Percentiles rank a stretch among this genome's conserved stretches.
Evolutionary conservation across 495 filamentous ascomycete species (phyloP).

Genomic region (Podospora conica): DNA sequence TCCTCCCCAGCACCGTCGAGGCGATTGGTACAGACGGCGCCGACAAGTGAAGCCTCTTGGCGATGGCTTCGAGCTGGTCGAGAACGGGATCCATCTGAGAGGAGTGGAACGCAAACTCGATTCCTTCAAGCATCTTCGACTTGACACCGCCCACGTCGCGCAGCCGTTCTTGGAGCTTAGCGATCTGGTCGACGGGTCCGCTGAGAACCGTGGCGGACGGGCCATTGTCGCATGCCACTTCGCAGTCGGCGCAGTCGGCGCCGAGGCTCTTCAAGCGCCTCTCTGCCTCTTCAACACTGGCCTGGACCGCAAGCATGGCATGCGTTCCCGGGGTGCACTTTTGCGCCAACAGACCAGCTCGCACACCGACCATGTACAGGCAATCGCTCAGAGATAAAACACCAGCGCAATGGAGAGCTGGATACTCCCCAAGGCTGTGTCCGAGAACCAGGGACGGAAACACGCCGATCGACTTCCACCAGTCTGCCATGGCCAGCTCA

Average conservation of each 20-base stretch:
- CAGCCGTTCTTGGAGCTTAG: slow-evolving; percentile 44
- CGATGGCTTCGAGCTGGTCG: slow-evolving; percentile 44
- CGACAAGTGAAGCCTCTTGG: slow-evolving; percentile 46
- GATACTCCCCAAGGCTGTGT: slow-evolving; percentile 72
- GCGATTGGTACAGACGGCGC: slow-evolving; percentile 44
- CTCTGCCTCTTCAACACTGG: slow-evolving; percentile 6
- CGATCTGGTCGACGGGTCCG: slow-evolving; percentile 38
- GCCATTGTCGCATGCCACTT: slow-evolving; percentile 52
- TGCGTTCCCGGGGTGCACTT: slow-evolving; percentile 57
- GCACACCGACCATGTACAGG: slow-evolving; percentile 59
- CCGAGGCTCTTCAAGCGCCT: slow-evolving; percentile 7
- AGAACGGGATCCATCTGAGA: slow-evolving; percentile 58
- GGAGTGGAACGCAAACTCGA: slow-evolving; percentile 57
- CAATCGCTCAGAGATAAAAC: slow-evolving; percentile 60
- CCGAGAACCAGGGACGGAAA: slow-evolving; percentile 70
- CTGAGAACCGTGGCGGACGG: slow-evolving; percentile 44
- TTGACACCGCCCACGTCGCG: slow-evolving; percentile 39
- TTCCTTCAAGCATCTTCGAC: slow-evolving; percentile 39
- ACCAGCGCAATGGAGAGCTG: slow-evolving; percentile 62
- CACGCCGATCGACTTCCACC: slow-evolving; percentile 70
- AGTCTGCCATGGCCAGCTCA: slow-evolving; percentile 72
- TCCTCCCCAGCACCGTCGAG: slow-evolving; percentile 51
- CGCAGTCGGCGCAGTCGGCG: slow-evolving; percentile 39
- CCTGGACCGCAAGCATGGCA: slow-evolving; percentile 45
- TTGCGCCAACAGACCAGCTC: slow-evolving; percentile 59